phyloP scores from a whole-genome alignment of 2,329 filamentous ascomycete species.

The Alternaria consortialis region DNA sequence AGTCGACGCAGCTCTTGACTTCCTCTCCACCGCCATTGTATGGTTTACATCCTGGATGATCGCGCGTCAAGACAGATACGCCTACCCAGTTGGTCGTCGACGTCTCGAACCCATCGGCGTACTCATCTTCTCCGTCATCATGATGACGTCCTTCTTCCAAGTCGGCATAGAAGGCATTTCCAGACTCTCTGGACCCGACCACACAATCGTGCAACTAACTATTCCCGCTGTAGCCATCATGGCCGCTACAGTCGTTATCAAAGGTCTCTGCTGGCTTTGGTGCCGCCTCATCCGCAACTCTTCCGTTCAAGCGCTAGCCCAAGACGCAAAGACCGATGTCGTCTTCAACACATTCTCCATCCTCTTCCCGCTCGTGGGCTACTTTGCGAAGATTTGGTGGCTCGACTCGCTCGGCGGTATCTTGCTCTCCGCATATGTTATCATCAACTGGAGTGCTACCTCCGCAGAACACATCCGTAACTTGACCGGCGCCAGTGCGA shows the following conservation, averaged over 20 bases:
- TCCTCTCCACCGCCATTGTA: slow-evolving; percentile 81
- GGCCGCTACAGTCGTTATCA: slow-evolving; percentile 81
- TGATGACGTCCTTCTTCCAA: slow-evolving; percentile 85
- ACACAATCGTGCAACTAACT: slow-evolving; percentile 75
- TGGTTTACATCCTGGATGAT: slow-evolving; percentile 81
- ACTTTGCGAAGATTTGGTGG: slow-evolving; percentile 82
- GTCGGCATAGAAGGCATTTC: slow-evolving; percentile 76
- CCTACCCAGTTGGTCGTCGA: slow-evolving; percentile 79
- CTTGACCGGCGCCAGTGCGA: slow-evolving; percentile 79
- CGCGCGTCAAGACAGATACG: slow-evolving; percentile 75
- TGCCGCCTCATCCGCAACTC: slow-evolving; percentile 87
- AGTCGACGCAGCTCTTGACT: slow-evolving; percentile 82
- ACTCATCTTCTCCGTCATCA: slow-evolving; percentile 81
- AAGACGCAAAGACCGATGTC: slow-evolving; percentile 76
- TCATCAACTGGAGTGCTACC: slow-evolving; percentile 79
- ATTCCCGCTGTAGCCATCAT: slow-evolving; percentile 80
- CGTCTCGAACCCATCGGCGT: slow-evolving; percentile 82
- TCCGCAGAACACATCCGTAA: slow-evolving; percentile 81
- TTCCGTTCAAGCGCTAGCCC: slow-evolving; percentile 80
- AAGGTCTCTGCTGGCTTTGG: slow-evolving; percentile 85
- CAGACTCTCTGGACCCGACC: slow-evolving; percentile 68
- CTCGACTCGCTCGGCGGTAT: slow-evolving; percentile 82
- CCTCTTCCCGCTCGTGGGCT: slow-evolving; percentile 83
- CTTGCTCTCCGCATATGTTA: slow-evolving; percentile 79
- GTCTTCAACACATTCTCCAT: slow-evolving; percentile 92